Conservation (phyloP, 345 rosid species). For the Fremontodendron californicum region DNA sequence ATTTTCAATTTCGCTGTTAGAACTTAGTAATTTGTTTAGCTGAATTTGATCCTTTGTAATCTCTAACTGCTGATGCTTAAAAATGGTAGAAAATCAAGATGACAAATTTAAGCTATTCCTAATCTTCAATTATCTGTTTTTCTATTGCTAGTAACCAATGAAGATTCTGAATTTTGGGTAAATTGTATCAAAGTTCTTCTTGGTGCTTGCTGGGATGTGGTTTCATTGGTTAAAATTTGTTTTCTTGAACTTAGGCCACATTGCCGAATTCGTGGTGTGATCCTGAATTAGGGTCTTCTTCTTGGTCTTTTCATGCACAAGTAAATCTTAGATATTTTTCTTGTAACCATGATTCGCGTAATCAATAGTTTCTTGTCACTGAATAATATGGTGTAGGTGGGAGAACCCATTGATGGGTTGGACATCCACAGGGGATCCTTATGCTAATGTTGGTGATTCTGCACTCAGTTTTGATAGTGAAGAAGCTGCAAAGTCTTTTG, state of each 20-base stretch:
- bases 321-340: not conserved
- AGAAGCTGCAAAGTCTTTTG: too few species aligned
- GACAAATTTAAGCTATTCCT: too few species aligned
- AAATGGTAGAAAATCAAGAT: too few species aligned
- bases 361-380: not conserved
- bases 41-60: not conserved
- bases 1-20: not conserved
- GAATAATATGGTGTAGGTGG: constrained; percentile 46
- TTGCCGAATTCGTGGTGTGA: not conserved
- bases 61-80: not conserved
- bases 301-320: not conserved
- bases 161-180: not conserved
- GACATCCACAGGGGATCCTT: too few species aligned
- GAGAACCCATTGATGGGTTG: too few species aligned
- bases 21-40: not conserved
- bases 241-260: not conserved
- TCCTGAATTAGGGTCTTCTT: not conserved
- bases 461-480: too few species aligned
- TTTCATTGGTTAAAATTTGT: not conserved
- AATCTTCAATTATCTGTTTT: not conserved
- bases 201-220: not conserved
- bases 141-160: not conserved
- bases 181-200: not conserved
- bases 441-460: too few species aligned
- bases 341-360: not conserved